Evolutionary conservation across 176 grass and related monocot genomes (phyloP).

Genomic region (Carex littledalei): DNA sequence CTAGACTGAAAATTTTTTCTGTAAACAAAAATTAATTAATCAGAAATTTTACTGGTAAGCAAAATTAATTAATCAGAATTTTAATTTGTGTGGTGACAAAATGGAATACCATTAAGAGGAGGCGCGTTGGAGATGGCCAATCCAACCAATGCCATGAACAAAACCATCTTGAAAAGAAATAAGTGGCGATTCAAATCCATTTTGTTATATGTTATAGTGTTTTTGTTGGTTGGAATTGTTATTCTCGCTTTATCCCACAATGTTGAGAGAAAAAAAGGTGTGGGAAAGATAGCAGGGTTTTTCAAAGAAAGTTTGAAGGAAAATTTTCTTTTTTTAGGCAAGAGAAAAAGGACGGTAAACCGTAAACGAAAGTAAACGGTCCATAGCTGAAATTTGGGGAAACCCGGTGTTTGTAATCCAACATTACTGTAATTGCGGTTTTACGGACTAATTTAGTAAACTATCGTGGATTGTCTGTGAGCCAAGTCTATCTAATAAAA

Average conservation of each 20-base stretch:
- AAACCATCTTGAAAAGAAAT: not conserved
- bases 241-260: not conserved
- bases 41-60: not conserved
- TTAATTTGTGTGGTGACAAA: not conserved
- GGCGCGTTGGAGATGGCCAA: not conserved
- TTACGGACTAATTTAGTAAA: not conserved
- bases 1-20: not conserved
- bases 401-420: not conserved
- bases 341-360: slow-evolving; percentile 8
- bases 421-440: not conserved
- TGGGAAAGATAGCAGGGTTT: not conserved
- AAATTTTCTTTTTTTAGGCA: slow-evolving; percentile 1
- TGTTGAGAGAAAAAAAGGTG: not conserved
- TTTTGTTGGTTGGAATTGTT: not conserved
- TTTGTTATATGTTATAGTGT: not conserved
- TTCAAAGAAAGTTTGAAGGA: not conserved
- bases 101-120: not conserved
- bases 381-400: not conserved
- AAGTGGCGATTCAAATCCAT: not conserved
- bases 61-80: not conserved
- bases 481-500: not conserved
- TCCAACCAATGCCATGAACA: slow-evolving; percentile 4
- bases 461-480: not conserved
- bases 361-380: not conserved
- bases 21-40: not conserved